Percentiles rank a stretch among this genome's conserved stretches.
phyloP scores from a whole-genome alignment of 23 red algal species.

The Porphyridium purpureum region DNA sequence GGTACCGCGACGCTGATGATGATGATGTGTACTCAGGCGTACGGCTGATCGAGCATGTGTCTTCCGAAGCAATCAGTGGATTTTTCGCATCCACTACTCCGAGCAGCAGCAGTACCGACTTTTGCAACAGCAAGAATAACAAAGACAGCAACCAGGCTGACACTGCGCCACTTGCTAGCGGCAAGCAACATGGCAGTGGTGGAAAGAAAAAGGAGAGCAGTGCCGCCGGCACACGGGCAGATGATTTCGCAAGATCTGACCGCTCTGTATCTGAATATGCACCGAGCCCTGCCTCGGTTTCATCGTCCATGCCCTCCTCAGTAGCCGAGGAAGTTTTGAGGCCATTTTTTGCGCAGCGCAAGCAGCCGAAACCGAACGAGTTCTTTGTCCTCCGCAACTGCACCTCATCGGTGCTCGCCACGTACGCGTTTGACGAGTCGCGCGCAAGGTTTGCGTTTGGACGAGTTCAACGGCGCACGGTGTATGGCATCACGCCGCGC shows the following conservation, averaged over 20 bases:
- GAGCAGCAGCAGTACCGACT: too few species aligned
- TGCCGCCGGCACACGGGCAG: too few species aligned
- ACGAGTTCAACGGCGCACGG: conserved; percentile 7
- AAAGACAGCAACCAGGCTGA: not conserved
- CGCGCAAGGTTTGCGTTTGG: conserved; percentile 5
- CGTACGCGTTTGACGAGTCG: conserved; percentile 1
- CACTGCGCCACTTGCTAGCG: not conserved
- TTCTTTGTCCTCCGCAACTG: conserved; percentile 23
- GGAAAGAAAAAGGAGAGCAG: too few species aligned
- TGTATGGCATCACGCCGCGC: conserved; percentile 25
- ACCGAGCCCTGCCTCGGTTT: too few species aligned
- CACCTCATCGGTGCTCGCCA: conserved; percentile 18
- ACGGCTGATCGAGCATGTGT: conserved; percentile 20
- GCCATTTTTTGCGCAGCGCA: too few species aligned
- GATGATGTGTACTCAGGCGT: conserved; percentile 24
- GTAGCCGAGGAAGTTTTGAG: too few species aligned
- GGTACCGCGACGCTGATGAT: too few species aligned
- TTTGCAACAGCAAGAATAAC: too few species aligned
- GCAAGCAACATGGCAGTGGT: too few species aligned
- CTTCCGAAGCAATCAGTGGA: conserved; percentile 4
- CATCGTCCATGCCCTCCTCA: too few species aligned
- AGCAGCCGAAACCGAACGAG: conserved; percentile 18
- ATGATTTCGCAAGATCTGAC: too few species aligned
- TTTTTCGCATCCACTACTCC: conserved; percentile 8
- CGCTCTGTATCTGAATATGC: too few species aligned